Evolutionary conservation across 257 asterid genomes (phyloP), one percentile per base, ranked within the genome.

Genomic region (Salvia splendens): DNA sequence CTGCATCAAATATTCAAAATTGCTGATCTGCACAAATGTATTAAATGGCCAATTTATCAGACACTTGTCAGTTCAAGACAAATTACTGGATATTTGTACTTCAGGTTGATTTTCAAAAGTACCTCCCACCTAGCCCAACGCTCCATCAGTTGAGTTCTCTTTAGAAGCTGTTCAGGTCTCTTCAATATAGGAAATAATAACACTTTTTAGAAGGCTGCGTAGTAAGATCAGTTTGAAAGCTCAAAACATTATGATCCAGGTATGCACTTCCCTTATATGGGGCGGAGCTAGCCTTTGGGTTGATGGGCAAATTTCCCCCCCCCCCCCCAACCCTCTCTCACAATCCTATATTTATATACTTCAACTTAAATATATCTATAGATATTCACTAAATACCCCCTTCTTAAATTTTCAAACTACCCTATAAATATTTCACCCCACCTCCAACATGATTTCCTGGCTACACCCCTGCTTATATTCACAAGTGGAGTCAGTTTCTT

Each of bases 71-170:
- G 65, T 35, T 65, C 45, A 61, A 46, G 63, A 63, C 32, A 77
- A 76, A 69, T 79, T 40, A 54, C 47, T 38, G 45, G 45, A 63
- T 20, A 33, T 20, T 68, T 62, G 47, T 16, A 46, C 71, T 40
- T 43, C 36, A 69, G 73, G 58, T 70, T 65, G 57, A 71, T 61
- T 67, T 70, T 65, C 81, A 71, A 68, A 59, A 85, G 66, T 84
- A 93, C 99, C 99, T 93, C 99, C 92, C 97, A 80, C 86, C 96
- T 82, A 73, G 95, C 95, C 99, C 97, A 93, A 43, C 97, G 97
- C 69, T 90, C 99, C 96, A 84, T 93, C 61, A 93, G 99, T 79
- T 93, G 99, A 78, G 95, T 86, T 83, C 99, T 86, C 78, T 88
- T 86, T 60, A 93, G 75, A 77, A 93, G 97, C 75, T 88, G 97